Conservation (phyloP, 2,329 filamentous ascomycete genomes). For the Aspergillus sp. region DNA sequence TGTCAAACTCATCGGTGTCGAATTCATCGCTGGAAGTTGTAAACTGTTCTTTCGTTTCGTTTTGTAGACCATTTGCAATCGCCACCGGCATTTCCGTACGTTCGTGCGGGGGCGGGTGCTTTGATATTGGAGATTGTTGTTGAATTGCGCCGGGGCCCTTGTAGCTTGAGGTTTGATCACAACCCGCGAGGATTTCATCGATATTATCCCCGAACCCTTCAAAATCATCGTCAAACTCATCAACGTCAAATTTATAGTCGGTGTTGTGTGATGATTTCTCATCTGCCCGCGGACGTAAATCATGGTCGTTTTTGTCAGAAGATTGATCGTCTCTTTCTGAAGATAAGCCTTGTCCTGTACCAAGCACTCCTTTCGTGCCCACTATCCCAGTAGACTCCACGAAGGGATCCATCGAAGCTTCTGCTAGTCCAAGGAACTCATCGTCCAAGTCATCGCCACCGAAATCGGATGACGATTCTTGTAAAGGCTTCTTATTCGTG, state of each 20-base stretch:
- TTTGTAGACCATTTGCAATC: not conserved
- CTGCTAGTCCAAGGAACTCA: slow-evolving; percentile 43
- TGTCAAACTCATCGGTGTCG: slow-evolving; percentile 66
- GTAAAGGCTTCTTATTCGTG: slow-evolving; percentile 5
- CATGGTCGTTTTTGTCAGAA: not conserved
- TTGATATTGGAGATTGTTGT: slow-evolving; percentile 20
- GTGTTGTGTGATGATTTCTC: not conserved
- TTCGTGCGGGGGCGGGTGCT: slow-evolving; percentile 6
- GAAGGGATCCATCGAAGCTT: slow-evolving; percentile 34
- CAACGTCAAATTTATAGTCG: slow-evolving; percentile 31
- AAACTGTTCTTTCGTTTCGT: slow-evolving; percentile 27
- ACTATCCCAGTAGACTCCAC: slow-evolving; percentile 13
- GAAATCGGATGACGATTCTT: slow-evolving; percentile 46
- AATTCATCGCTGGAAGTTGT: slow-evolving; percentile 68
- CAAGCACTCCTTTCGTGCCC: not conserved
- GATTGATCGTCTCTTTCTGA: not conserved
- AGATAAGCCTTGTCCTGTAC: not conserved
- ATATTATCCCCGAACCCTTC: slow-evolving; percentile 60
- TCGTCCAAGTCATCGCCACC: slow-evolving; percentile 49
- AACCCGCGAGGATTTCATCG: slow-evolving; percentile 58
- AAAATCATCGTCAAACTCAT: slow-evolving; percentile 70
- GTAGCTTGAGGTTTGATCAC: slow-evolving; percentile 44
- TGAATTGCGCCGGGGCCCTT: slow-evolving; percentile 13
- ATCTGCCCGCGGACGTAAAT: not conserved
- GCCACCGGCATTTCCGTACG: not conserved